Evolutionary conservation across 805 yeast species (phyloP).

Genomic region (Lipomyces spencermartinsiae): DNA sequence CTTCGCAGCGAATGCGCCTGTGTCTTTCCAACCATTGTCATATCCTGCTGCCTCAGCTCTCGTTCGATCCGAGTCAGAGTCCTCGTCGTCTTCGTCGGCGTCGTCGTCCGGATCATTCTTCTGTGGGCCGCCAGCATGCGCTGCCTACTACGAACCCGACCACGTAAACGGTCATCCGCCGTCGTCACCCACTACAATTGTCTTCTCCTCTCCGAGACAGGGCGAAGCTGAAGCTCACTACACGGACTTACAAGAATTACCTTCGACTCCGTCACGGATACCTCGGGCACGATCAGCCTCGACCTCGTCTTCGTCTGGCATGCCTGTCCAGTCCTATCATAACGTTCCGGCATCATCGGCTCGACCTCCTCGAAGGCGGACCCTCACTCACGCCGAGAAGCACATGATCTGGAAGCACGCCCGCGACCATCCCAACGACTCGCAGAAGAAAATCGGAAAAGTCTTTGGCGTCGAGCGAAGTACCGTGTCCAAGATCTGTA

Average conservation of each 20-base stretch:
- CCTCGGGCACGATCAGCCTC: constrained; percentile 3
- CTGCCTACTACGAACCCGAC: not conserved
- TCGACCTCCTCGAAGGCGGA: constrained; percentile 27
- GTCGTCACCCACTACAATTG: constrained; percentile 7
- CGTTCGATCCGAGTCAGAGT: not conserved
- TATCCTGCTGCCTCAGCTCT: not conserved
- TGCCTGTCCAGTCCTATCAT: not conserved
- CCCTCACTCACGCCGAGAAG: constrained; percentile 36
- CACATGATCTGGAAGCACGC: constrained; percentile 33
- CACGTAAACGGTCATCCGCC: not conserved
- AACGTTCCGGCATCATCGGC: not conserved
- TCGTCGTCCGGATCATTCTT: not conserved
- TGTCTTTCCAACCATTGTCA: constrained; percentile 1
- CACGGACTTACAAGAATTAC: not conserved
- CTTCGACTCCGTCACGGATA: not conserved
- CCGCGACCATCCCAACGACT: constrained; percentile 34
- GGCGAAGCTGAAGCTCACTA: not conserved
- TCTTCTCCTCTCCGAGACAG: not conserved
- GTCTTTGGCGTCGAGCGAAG: constrained; percentile 41
- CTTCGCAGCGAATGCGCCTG: not conserved
- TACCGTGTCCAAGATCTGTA: constrained; percentile 41
- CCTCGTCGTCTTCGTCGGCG: not conserved
- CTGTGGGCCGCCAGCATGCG: not conserved
- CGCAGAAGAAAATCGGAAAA: constrained; percentile 39
- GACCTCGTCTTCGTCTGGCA: constrained; percentile 6